Evolutionary conservation across 75 land plant genomes (phyloP).

Genomic region (Picea glauca): DNA sequence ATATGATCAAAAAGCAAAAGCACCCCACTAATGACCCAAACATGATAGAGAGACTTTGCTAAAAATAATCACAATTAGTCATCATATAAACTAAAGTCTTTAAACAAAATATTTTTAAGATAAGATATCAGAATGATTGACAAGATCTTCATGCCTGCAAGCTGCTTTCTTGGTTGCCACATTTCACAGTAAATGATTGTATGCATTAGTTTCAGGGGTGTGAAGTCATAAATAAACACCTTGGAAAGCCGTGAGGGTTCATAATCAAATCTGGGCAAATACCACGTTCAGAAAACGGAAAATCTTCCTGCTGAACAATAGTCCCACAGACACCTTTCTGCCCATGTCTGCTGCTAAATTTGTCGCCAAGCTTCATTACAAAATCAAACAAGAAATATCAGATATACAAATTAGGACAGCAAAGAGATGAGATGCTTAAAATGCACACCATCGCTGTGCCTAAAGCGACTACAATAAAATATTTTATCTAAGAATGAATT

Average conservation of each 20-base stretch:
- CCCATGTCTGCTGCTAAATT: conserved; percentile 99
- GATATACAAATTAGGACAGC: background rate
- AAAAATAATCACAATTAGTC: too few species aligned
- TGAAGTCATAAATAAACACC: conserved; percentile 32
- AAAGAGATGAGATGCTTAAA: background rate
- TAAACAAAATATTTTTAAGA: too few species aligned
- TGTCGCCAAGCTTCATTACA: conserved; percentile 77
- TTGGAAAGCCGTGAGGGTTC: conserved; percentile 99
- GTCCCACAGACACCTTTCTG: conserved; percentile 99
- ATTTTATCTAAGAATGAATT: background rate
- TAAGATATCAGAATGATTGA: too few species aligned
- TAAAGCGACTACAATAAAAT: background rate
- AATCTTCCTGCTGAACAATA: conserved; percentile 94
- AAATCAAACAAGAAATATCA: conserved; percentile 3
- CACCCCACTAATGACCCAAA: too few species aligned
- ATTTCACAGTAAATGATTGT: background rate
- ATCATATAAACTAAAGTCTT: too few species aligned
- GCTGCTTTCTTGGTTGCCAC: too few species aligned
- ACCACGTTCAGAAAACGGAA: conserved; percentile 96
- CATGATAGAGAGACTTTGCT: too few species aligned
- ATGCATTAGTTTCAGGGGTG: background rate
- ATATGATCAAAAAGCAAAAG: too few species aligned
- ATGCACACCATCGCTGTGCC: background rate
- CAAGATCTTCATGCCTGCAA: too few species aligned
- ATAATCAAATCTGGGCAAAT: conserved; percentile 98